Evolutionary conservation across 768 basidiomycete genomes (phyloP).

Genomic region (Naganishia onofrii): DNA sequence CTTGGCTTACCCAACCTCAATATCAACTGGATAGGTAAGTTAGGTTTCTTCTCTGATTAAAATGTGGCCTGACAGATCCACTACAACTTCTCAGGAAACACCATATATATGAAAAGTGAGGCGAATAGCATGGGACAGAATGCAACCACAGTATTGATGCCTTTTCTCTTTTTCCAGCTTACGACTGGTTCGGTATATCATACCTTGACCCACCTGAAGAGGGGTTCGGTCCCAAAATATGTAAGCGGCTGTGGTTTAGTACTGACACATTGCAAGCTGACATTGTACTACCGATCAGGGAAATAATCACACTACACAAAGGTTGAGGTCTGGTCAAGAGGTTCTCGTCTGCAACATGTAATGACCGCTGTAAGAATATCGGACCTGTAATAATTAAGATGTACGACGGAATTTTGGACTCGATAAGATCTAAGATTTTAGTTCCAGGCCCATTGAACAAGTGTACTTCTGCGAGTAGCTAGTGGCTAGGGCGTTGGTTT

Average conservation of each 20-base stretch:
- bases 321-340: no score
- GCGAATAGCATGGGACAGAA: not conserved
- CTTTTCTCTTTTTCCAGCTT: not conserved
- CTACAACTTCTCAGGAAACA: conserved; percentile 49
- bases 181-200: conserved; percentile 23
- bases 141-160: no score
- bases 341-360: no score
- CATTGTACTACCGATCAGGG: not conserved
- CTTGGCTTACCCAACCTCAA: conserved; percentile 53
- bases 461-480: no score
- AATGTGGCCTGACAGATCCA: no score
- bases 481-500: no score
- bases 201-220: conserved; percentile 15
- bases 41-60: not conserved
- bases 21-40: conserved; percentile 48
- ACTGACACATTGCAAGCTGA: not conserved
- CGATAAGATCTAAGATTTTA: no score
- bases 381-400: no score
- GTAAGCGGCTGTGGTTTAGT: not conserved
- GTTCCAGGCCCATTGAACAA: no score
- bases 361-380: no score
- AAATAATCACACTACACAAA: no score
- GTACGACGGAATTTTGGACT: no score
- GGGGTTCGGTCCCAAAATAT: conserved; percentile 18
- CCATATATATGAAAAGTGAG: conserved; percentile 47